Evolutionary conservation across 768 basidiomycete genomes (phyloP), one percentile per base, ranked within the genome.

Genomic region (Chalciporus piperatus): DNA sequence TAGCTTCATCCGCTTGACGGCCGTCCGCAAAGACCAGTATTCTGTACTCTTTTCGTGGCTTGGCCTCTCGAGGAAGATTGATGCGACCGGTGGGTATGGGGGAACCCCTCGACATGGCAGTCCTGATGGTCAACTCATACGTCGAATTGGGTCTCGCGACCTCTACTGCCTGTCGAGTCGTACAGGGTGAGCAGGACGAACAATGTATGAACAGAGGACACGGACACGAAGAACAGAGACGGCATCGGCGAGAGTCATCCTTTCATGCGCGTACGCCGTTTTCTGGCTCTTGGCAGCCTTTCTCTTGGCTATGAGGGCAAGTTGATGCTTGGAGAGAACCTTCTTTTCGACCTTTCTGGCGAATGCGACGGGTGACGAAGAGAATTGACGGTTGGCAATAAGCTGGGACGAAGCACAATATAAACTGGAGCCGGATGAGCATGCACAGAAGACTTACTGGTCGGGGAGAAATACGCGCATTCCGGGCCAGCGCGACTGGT

Each of bases 1-100:
- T 85, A 0, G 97, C 97, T 23, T 89, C 84, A 17, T 91, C 89
- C 16, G 87, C 91, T 45, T 80, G 76, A 50, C 83, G 76, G 6
- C 92, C 92, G 59, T 93, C 90, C 4, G 94, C 94, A 61, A 98
- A 98, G 27, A 96, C 93, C n/a, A 97, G 78, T 48, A 98, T 85
- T 49, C 80, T 84, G 54, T 90, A 88, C 59, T 85, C 80, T 30
- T 75, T 63, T 60, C 81, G 83, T 23, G 81, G 68, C 62, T 90
- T 91, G 35, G 87, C 81, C 60, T 95, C 91, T 43, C 84, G 75
- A 0, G 94, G 92, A 43, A 98, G 79, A 58, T 80, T 85, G 45
- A 94, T 84, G 56, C 93, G 88, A 3, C 97, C 97, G 65, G 92
- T 90, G 9, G 96, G 89, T 16, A 96, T 84, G 23, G 89, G 80